Conservation (phyloP, 257 asterid genomes). For the Linaria vulgaris region DNA sequence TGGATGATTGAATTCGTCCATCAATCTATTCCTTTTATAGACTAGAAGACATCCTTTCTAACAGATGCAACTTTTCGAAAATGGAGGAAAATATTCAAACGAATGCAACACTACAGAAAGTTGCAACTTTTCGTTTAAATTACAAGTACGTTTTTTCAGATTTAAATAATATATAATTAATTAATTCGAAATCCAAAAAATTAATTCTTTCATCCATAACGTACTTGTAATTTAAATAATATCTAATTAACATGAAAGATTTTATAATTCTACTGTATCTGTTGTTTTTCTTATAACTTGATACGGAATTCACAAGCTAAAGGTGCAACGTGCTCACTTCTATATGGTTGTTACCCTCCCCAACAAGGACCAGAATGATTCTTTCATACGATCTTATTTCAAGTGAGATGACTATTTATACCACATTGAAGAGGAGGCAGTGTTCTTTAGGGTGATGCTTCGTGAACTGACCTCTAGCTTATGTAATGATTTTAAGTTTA, state of each 20-base stretch:
- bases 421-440: slow-evolving; percentile 10
- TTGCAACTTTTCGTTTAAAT: too few species aligned
- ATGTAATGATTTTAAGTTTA: slow-evolving; percentile 44
- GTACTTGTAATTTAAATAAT: too few species aligned
- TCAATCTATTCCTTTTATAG: too few species aligned
- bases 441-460: slow-evolving; percentile 13
- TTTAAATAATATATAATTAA: too few species aligned
- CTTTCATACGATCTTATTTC: slow-evolving; percentile 68
- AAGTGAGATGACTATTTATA: slow-evolving; percentile 54
- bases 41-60: too few species aligned
- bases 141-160: too few species aligned
- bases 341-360: slow-evolving; percentile 87
- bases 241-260: slow-evolving; percentile 28
- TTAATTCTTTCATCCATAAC: too few species aligned
- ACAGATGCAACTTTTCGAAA: too few species aligned
- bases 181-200: too few species aligned
- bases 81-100: too few species aligned
- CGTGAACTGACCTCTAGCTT: slow-evolving; percentile 24
- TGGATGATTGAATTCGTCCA: too few species aligned
- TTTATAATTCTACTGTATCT: background rate
- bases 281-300: slow-evolving; percentile 17
- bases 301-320: slow-evolving; percentile 69
- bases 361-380: slow-evolving; percentile 68
- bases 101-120: too few species aligned
- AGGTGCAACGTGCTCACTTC: slow-evolving; percentile 75